These are phyloP conservation scores for Melastoma candidum DNA, from an alignment of 441 rosid genomes.

Conservation along the genomic window DNA sequence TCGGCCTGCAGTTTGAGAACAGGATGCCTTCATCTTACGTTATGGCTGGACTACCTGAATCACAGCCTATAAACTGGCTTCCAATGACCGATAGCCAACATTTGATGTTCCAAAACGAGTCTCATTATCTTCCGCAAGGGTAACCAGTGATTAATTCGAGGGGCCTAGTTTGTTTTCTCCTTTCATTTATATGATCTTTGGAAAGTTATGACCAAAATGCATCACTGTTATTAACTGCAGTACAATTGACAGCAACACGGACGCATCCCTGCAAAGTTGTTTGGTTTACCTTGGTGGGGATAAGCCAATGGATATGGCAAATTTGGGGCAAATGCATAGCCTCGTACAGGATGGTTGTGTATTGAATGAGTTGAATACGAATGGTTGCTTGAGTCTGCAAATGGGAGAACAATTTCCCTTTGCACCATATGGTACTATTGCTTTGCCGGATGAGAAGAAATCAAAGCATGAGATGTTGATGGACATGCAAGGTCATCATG, in stretches of 20 bases:
- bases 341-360: slow-evolving; percentile 24
- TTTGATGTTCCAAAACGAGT: slow-evolving; percentile 39
- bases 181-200: background rate
- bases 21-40: slow-evolving; percentile 47
- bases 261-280: slow-evolving; percentile 35
- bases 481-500: slow-evolving; percentile 31
- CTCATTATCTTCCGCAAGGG: slow-evolving; percentile 49
- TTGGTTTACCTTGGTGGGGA: slow-evolving; percentile 42
- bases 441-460: slow-evolving; percentile 30
- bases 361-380: slow-evolving; percentile 39
- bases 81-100: slow-evolving; percentile 51
- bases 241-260: slow-evolving; percentile 36
- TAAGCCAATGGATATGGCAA: slow-evolving; percentile 43
- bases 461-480: slow-evolving; percentile 30
- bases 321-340: slow-evolving; percentile 35
- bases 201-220: slow-evolving; percentile 5
- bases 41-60: slow-evolving; percentile 53
- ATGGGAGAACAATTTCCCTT: slow-evolving; percentile 48
- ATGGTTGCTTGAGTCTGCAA: slow-evolving; percentile 39
- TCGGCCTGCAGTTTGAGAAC: slow-evolving; percentile 40
- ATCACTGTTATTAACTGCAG: slow-evolving; percentile 22
- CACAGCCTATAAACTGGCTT: slow-evolving; percentile 63
- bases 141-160: slow-evolving; percentile 13
- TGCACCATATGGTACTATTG: slow-evolving; percentile 25
- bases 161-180: background rate